Evolutionary conservation across 2,329 filamentous ascomycete species (phyloP).

Genomic region (Fusarium lateritium): DNA sequence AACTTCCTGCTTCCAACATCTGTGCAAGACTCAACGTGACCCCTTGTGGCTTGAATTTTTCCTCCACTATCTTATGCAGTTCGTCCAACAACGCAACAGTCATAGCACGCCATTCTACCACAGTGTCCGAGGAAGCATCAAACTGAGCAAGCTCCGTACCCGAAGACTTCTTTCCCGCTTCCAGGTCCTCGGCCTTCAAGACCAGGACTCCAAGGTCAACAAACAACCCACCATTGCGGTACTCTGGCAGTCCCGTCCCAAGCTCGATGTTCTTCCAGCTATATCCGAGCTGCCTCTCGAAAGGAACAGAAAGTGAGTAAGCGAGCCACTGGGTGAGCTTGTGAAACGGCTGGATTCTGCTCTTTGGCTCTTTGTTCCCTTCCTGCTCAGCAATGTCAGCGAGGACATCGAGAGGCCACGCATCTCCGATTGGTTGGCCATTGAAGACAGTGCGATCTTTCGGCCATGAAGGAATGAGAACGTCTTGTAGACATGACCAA

Average conservation of each 20-base stretch:
- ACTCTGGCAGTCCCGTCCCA: conserved; percentile 79
- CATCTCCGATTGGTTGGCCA: conserved; percentile 63
- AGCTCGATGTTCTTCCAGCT: conserved; percentile 68
- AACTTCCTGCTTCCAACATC: conserved; percentile 67
- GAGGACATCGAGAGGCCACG: conserved; percentile 61
- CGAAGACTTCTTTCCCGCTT: conserved; percentile 60
- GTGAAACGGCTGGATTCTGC: conserved; percentile 67
- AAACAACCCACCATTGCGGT: conserved; percentile 79
- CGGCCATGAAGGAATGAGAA: conserved; percentile 66
- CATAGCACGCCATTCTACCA: conserved; percentile 73
- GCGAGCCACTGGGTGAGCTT: conserved; percentile 81
- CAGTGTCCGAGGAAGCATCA: conserved; percentile 68
- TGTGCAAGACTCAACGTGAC: conserved; percentile 61
- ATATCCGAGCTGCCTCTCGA: conserved; percentile 66
- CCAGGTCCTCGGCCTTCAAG: conserved; percentile 62
- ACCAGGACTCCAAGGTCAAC: conserved; percentile 70
- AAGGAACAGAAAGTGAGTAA: conserved; percentile 79
- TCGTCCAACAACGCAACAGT: conserved; percentile 70
- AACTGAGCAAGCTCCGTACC: conserved; percentile 64
- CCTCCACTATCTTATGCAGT: conserved; percentile 55
- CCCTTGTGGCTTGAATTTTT: conserved; percentile 50
- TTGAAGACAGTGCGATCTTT: conserved; percentile 65
- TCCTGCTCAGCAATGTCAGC: conserved; percentile 2
- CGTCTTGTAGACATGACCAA: conserved; percentile 60
- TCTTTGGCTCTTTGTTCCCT: not conserved